Evolutionary conservation across 2,329 filamentous ascomycete species (phyloP).

Genomic region (Monosporascus sp.): DNA sequence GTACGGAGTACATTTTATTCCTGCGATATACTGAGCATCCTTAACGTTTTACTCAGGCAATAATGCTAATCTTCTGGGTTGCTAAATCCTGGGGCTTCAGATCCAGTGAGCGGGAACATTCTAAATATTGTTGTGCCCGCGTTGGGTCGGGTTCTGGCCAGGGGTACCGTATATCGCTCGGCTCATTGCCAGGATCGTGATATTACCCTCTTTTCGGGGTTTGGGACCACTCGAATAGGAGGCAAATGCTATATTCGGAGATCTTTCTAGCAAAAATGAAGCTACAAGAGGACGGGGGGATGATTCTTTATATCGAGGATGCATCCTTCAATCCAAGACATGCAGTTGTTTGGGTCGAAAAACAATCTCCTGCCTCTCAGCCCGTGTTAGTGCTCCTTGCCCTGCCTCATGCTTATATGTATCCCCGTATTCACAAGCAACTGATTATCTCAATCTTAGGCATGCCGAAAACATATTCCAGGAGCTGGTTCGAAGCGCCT

Average conservation of each 20-base stretch:
- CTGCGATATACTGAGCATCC: neutral
- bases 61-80: too few species aligned
- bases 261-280: neutral
- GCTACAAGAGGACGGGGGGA: neutral
- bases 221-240: neutral
- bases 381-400: slow-evolving; percentile 17
- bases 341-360: slow-evolving; percentile 24
- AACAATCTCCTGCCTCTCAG: slow-evolving; percentile 18
- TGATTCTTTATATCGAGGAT: slow-evolving; percentile 15
- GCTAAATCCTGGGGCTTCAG: too few species aligned
- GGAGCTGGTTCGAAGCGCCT: slow-evolving; percentile 41
- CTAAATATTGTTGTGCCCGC: too few species aligned
- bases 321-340: slow-evolving; percentile 27
- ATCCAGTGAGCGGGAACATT: too few species aligned
- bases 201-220: neutral
- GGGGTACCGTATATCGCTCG: neutral
- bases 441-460: slow-evolving; percentile 11
- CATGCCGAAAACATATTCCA: slow-evolving; percentile 38
- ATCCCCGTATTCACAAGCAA: slow-evolving; percentile 6
- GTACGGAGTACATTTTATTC: neutral
- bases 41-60: too few species aligned
- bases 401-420: neutral
- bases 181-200: neutral
- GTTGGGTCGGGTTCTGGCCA: too few species aligned
- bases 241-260: neutral